Evolutionary conservation across 768 basidiomycete species (phyloP).

Genomic region (Phanerochaete sordida): DNA sequence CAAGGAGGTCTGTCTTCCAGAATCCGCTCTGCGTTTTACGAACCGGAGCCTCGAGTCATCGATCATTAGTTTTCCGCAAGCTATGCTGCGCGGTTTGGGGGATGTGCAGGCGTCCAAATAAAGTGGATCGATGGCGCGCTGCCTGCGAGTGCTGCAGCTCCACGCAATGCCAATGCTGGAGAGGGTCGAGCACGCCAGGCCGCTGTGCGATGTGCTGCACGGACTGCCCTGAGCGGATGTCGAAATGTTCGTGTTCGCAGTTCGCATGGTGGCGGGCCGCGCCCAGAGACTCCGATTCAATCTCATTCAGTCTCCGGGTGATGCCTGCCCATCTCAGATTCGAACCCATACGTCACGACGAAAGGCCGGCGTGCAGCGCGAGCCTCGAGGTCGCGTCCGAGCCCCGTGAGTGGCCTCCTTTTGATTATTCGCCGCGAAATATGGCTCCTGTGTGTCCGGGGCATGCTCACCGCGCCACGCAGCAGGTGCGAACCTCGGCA

Average conservation of each 20-base stretch:
- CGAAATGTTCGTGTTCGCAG: background rate
- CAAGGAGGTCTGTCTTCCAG: background rate
- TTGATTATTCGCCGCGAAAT: background rate
- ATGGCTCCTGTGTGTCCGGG: no score
- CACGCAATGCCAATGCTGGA: background rate
- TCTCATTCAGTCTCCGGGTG: no score
- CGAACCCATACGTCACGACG: background rate
- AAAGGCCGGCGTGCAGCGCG: background rate
- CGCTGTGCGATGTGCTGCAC: background rate
- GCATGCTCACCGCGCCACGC: no score
- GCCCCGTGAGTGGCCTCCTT: background rate
- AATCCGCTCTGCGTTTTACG: background rate
- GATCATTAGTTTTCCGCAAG: background rate
- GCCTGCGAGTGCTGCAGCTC: background rate
- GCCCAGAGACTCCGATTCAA: background rate
- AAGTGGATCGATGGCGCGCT: background rate
- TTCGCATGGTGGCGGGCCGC: background rate
- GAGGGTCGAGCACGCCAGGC: background rate
- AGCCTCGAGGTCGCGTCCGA: background rate
- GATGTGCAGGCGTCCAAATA: background rate
- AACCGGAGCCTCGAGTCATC: constrained; percentile 1
- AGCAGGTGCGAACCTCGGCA: no score
- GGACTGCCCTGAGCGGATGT: background rate
- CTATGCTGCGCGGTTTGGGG: background rate
- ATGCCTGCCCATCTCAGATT: background rate